Base-by-base conservation (phyloP, 169 alveolate species). In the Blepharisma undulans region DNA sequence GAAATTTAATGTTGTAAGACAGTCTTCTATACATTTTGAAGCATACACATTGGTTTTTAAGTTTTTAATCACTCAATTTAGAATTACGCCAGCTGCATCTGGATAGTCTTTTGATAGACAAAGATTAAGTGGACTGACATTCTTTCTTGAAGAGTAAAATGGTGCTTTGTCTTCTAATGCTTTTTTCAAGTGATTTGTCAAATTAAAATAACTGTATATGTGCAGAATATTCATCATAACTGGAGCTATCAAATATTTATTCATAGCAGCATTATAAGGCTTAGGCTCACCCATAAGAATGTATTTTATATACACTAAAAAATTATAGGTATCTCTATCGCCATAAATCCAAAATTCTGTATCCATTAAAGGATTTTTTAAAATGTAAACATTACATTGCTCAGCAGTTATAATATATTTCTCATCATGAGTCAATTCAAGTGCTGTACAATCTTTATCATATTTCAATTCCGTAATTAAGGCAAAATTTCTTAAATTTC, bases 121-220 rank as follows among this genome's bases (percentile, higher is more conserved):
- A 79, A 79, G 29, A 25, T 10, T 7, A 33, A 86, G 84, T 12
- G 84, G 84, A 71, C 59, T 86, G 2, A 61, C 36, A 21, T 85
- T 85, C 71, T 29, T 21, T 29, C 30, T 86, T 3, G 84, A 61
- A 1, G 86, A 22, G 60, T 10, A 78, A 32, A 78, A 78, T 29
- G 86, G 86, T 25, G 66, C 86, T 7, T 32, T 8, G 25, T 78
- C 86, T 78, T 78, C 66, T 29, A 78, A 32, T 29, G 86, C 86
- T 32, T 78, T 78, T 78, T 78, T 27, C 0, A 86, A 85, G 16
- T 71, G 72, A 16, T 0, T 0, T 0, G 80, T 86, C 21, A 71
- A 19, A 85, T 86, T 86, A 25, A 27, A 72, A 27, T 86, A 86
- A 48, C 84, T 85, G 71, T 86, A 86, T 21, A 86, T 21, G 34